These are phyloP conservation scores for Hyphodiscus sp. DNA, from an alignment of 2,329 filamentous ascomycete species.

Conservation along the genomic window DNA sequence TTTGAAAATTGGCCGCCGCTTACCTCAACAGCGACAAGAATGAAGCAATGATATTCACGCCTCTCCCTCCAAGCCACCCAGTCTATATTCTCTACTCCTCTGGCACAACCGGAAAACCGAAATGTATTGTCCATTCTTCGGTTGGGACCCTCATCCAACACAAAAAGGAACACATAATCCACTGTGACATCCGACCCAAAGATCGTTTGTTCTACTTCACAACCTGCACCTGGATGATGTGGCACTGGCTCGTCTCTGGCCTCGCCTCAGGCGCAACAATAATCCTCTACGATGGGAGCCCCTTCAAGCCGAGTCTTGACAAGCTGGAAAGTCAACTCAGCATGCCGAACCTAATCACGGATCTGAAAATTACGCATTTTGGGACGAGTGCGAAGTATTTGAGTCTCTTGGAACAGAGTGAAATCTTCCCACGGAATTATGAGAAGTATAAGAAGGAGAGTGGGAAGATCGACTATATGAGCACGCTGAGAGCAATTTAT, in stretches of 20 bases:
- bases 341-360: conserved; percentile 74
- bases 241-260: conserved; percentile 91
- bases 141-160: conserved; percentile 89
- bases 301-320: conserved; percentile 73
- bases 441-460: conserved; percentile 23
- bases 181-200: conserved; percentile 68
- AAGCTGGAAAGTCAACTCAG: conserved; percentile 45
- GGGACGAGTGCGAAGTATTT: conserved; percentile 94
- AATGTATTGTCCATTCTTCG: conserved; percentile 90
- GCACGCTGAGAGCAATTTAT: conserved; percentile 75
- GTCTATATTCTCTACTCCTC: conserved; percentile 92
- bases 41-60: conserved; percentile 53
- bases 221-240: conserved; percentile 99
- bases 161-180: conserved; percentile 91
- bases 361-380: conserved; percentile 82
- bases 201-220: conserved; percentile 89
- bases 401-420: conserved; percentile 78
- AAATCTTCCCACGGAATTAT: conserved; percentile 45
- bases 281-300: conserved; percentile 86
- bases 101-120: conserved; percentile 80
- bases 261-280: conserved; percentile 78
- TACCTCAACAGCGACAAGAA: not conserved
- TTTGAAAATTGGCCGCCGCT: not conserved
- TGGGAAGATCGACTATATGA: conserved; percentile 44
- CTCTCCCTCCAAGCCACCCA: conserved; percentile 77